A percentile compares a stretch with the other conserved stretches of the same genome.
phyloP scores from a whole-genome alignment of 495 filamentous ascomycete species.

The Penicillium cinerascens region DNA sequence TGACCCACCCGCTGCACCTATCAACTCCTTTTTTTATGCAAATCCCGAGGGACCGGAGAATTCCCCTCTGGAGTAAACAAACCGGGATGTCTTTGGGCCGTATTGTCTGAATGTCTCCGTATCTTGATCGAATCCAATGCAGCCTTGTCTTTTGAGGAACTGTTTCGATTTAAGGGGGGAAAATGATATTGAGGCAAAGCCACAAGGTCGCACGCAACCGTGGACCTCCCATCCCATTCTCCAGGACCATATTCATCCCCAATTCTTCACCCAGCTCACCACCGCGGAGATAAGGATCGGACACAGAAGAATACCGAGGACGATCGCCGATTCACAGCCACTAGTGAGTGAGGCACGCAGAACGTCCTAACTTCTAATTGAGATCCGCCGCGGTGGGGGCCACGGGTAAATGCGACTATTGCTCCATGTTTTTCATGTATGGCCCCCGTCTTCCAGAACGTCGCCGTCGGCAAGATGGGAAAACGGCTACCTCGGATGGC shows the following conservation, averaged over 20 bases:
- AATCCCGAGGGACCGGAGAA: conserved; percentile 22
- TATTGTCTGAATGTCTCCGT: background rate
- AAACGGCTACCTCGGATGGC: background rate
- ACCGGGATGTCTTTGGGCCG: background rate
- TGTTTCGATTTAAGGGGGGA: background rate
- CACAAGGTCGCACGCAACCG: background rate
- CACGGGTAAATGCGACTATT: conserved; percentile 18
- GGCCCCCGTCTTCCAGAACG: conserved; percentile 12
- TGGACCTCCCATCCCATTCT: background rate
- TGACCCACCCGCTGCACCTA: conserved; percentile 14
- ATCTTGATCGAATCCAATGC: background rate
- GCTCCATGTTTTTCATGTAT: conserved; percentile 16
- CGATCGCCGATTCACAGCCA: background rate
- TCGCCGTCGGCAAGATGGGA: background rate
- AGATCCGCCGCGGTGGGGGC: conserved; percentile 22
- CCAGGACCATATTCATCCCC: background rate
- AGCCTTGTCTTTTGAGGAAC: background rate
- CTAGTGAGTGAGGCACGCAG: conserved; percentile 11
- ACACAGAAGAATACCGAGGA: conserved; percentile 11
- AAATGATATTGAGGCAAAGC: background rate
- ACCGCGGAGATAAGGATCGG: conserved; percentile 9
- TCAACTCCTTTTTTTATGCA: conserved; percentile 3
- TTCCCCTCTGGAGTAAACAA: background rate
- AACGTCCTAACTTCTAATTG: conserved; percentile 10
- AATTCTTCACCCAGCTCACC: background rate